Evolutionary conservation across 23 red algal species (phyloP).

Genomic region (Agarophyton chilense): DNA sequence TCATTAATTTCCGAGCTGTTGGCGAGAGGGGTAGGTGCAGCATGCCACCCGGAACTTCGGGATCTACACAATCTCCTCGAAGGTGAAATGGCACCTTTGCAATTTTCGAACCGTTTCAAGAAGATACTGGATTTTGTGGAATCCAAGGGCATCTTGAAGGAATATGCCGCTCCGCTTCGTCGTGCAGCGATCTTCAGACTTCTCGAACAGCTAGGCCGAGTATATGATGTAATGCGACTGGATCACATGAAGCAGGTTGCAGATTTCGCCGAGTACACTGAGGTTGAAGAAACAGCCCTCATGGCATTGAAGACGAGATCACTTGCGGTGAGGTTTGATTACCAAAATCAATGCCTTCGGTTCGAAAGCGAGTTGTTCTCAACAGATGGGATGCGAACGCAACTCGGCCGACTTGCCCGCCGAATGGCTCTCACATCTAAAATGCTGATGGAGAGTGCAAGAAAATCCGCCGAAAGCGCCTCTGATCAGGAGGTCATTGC

Average conservation of each 20-base stretch:
- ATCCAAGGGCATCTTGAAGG: constrained; percentile 48
- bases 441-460: constrained; percentile 62
- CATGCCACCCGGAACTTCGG: constrained; percentile 62
- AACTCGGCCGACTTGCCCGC: constrained; percentile 67
- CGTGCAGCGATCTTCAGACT: constrained; percentile 83
- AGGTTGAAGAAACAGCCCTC: constrained; percentile 86
- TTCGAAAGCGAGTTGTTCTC: constrained; percentile 79
- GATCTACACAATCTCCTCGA: constrained; percentile 81
- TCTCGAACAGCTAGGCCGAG: constrained; percentile 76
- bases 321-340: constrained; percentile 87
- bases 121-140: constrained; percentile 77
- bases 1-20: constrained; percentile 73
- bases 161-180: constrained; percentile 79
- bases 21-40: constrained; percentile 41
- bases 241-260: constrained; percentile 76
- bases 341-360: constrained; percentile 80
- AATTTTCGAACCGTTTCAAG: constrained; percentile 77
- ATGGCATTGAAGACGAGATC: constrained; percentile 85
- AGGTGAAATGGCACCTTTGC: constrained; percentile 69
- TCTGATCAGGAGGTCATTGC: constrained; percentile 61
- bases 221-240: constrained; percentile 89
- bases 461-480: constrained; percentile 39
- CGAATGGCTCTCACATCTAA: constrained; percentile 70
- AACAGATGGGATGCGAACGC: constrained; percentile 75
- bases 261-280: constrained; percentile 72